These are phyloP conservation scores for Xylariaceae sp. DNA, from an alignment of 2,329 filamentous ascomycete genomes.

Conservation along the genomic window DNA sequence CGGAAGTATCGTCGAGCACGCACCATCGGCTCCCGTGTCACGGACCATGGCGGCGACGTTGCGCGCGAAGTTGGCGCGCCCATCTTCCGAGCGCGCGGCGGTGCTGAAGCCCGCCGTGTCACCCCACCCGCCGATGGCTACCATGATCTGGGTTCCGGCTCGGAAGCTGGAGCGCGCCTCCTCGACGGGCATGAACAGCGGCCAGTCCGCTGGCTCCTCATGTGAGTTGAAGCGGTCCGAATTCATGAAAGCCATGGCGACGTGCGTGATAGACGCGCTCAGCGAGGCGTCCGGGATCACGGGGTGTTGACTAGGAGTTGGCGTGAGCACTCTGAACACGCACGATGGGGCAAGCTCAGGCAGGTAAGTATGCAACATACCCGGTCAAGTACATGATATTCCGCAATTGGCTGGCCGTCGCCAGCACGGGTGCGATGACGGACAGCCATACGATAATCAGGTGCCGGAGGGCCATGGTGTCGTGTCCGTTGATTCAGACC, in stretches of 20 bases:
- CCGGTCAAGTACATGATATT: slow-evolving; percentile 28
- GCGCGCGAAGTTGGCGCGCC: slow-evolving; percentile 44
- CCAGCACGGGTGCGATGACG: slow-evolving; percentile 8
- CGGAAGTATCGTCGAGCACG: too few relatives aligned
- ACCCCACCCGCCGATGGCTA: slow-evolving; percentile 60
- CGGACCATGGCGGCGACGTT: slow-evolving; percentile 49
- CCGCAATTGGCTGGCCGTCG: slow-evolving; percentile 12
- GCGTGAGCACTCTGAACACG: not conserved
- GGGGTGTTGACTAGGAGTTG: slow-evolving; percentile 21
- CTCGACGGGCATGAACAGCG: slow-evolving; percentile 42
- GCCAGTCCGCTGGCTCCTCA: slow-evolving; percentile 35
- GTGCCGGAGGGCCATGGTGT: not conserved
- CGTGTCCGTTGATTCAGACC: too few relatives aligned
- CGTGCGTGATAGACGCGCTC: slow-evolving; percentile 42
- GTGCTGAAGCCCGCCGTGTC: slow-evolving; percentile 49
- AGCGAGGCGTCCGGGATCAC: slow-evolving; percentile 22
- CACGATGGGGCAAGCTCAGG: not conserved
- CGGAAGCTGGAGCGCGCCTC: slow-evolving; percentile 46
- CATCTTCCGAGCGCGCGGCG: slow-evolving; percentile 38
- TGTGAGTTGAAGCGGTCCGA: slow-evolving; percentile 41
- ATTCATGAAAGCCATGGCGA: slow-evolving; percentile 47
- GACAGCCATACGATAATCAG: slow-evolving; percentile 8
- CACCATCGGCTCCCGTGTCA: slow-evolving; percentile 50
- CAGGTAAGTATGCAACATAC: too few relatives aligned
- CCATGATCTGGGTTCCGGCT: slow-evolving; percentile 48